Evolutionary conservation across 495 filamentous ascomycete species (phyloP).

Genomic region (Aspergillus egyptiacus): DNA sequence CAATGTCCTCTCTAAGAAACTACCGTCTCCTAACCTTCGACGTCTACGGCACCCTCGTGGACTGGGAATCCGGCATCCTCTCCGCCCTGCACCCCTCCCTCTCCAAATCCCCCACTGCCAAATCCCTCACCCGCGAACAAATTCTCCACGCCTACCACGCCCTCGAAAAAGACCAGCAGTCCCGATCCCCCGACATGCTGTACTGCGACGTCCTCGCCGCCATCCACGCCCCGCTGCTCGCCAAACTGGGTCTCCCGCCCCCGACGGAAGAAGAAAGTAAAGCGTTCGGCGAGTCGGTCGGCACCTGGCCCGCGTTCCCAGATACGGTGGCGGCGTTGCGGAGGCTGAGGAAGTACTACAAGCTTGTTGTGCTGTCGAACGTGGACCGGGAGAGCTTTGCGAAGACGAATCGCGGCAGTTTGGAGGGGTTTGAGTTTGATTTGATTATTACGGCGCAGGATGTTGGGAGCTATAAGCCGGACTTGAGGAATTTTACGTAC

Average conservation of each 20-base stretch:
- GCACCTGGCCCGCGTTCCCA: conserved; percentile 57
- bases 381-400: conserved; percentile 60
- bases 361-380: conserved; percentile 67
- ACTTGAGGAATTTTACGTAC: conserved; percentile 59
- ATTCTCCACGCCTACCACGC: conserved; percentile 35
- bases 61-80: conserved; percentile 57
- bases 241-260: conserved; percentile 34
- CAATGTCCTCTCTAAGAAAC: conserved; percentile 32
- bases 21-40: conserved; percentile 64
- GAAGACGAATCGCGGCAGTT: conserved; percentile 43
- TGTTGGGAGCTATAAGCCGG: conserved; percentile 72
- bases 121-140: conserved; percentile 34
- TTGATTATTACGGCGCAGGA: conserved; percentile 68
- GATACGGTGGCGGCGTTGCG: conserved; percentile 57
- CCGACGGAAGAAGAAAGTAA: conserved; percentile 26
- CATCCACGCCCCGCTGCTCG: conserved; percentile 39
- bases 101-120: conserved; percentile 23
- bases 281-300: conserved; percentile 49
- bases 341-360: conserved; percentile 53
- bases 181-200: conserved; percentile 42
- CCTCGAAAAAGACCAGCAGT: conserved; percentile 43
- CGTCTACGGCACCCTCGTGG: conserved; percentile 76
- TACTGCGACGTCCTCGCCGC: conserved; percentile 54
- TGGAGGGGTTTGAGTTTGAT: conserved; percentile 53
- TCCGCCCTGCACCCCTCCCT: conserved; percentile 39